Conservation (phyloP, 495 filamentous ascomycete genomes). For the Beverwykella pulmonaria region DNA sequence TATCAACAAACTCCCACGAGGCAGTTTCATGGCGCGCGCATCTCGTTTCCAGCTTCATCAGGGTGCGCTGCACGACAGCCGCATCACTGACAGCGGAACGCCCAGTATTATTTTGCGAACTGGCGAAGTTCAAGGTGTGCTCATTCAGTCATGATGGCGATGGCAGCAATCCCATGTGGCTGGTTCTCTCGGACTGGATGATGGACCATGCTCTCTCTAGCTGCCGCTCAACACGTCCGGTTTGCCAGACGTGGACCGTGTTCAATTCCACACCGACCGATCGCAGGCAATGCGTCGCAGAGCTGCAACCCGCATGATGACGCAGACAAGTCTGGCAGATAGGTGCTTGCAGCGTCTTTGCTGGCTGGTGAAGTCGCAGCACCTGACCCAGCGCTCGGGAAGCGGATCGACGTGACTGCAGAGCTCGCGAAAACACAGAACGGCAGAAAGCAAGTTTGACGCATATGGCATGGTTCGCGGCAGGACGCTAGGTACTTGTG, state of each 20-base stretch:
- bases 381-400: neutral
- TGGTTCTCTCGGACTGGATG: neutral
- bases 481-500: too few relatives aligned
- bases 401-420: neutral
- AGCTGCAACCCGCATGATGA: too few relatives aligned
- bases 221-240: neutral
- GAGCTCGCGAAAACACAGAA: neutral
- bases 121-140: neutral
- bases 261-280: neutral
- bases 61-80: neutral
- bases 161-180: neutral
- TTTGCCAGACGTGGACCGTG: neutral
- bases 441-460: too few relatives aligned
- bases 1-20: constrained; percentile 8
- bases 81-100: neutral
- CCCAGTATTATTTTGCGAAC: neutral
- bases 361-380: neutral
- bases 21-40: neutral
- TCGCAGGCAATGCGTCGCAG: too few relatives aligned
- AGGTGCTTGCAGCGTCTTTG: neutral
- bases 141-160: neutral
- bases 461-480: too few relatives aligned
- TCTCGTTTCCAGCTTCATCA: neutral
- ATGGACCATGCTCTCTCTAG: neutral
- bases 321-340: neutral